These are phyloP conservation scores for Beauveria caledonica DNA, from an alignment of 2,329 filamentous ascomycete species.

Conservation along the genomic window DNA sequence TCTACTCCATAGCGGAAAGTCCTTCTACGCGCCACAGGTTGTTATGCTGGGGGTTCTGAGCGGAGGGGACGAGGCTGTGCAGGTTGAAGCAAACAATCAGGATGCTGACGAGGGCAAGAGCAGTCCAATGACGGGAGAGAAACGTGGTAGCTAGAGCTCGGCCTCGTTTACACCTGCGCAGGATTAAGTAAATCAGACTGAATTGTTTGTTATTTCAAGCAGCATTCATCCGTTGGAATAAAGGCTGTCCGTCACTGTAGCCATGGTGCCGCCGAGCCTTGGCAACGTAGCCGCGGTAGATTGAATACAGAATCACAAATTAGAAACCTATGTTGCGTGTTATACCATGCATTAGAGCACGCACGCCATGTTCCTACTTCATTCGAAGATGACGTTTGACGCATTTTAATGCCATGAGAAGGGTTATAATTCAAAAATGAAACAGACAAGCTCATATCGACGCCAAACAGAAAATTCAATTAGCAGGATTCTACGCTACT, in stretches of 20 bases:
- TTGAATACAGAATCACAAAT: too few relatives aligned
- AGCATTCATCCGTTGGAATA: not conserved
- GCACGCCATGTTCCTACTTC: too few relatives aligned
- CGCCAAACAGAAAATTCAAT: not conserved
- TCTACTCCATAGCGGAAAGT: slow-evolving; percentile 15
- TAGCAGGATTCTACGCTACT: not conserved
- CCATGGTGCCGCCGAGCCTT: not conserved
- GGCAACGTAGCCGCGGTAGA: not conserved
- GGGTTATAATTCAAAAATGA: not conserved
- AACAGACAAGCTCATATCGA: not conserved
- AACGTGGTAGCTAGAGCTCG: not conserved
- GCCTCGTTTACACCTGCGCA: too few relatives aligned
- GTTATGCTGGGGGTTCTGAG: not conserved
- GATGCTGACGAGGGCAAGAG: not conserved
- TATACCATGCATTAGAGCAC: too few relatives aligned
- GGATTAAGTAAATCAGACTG: too few relatives aligned
- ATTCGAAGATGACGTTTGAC: not conserved
- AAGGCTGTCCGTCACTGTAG: not conserved
- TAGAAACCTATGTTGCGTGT: too few relatives aligned
- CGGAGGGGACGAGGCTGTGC: not conserved
- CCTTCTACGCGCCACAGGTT: slow-evolving; percentile 8
- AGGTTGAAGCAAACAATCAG: not conserved
- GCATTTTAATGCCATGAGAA: too few relatives aligned
- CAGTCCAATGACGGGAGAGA: not conserved
- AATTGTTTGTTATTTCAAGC: too few relatives aligned